These are phyloP conservation scores for Aspergillus taichungensis DNA, from an alignment of 495 filamentous ascomycete species.

Conservation along the genomic window DNA sequence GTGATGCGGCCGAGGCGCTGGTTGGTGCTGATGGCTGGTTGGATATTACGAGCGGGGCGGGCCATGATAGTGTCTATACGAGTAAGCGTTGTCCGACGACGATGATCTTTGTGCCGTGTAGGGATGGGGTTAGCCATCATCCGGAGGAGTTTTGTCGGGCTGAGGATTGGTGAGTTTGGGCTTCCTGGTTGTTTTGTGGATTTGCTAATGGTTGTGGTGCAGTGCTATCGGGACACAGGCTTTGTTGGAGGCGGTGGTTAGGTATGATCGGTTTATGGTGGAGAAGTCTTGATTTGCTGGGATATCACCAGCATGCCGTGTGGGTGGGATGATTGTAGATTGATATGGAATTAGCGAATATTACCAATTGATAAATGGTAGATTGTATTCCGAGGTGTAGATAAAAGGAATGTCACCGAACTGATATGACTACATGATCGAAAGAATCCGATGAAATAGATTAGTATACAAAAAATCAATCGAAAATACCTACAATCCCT, in stretches of 20 bases:
- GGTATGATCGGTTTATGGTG: slow-evolving; percentile 19
- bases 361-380: too few relatives aligned
- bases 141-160: slow-evolving; percentile 47
- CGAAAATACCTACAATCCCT: too few relatives aligned
- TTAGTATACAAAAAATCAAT: too few relatives aligned
- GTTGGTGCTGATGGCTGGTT: slow-evolving; percentile 28
- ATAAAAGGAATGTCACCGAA: too few relatives aligned
- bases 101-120: slow-evolving; percentile 58
- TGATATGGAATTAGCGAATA: too few relatives aligned
- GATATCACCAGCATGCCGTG: too few relatives aligned
- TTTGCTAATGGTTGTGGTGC: background rate
- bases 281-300: background rate
- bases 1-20: slow-evolving; percentile 43
- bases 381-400: too few relatives aligned
- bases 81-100: slow-evolving; percentile 46
- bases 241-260: slow-evolving; percentile 26
- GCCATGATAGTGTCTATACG: slow-evolving; percentile 55
- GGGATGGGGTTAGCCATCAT: slow-evolving; percentile 55
- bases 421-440: too few relatives aligned
- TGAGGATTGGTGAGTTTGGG: slow-evolving; percentile 46
- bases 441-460: too few relatives aligned
- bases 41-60: slow-evolving; percentile 43
- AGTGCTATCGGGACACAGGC: slow-evolving; percentile 30
- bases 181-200: background rate
- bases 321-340: too few relatives aligned